Base-by-base conservation (phyloP, 2,329 filamentous ascomycete species). In the Penicillium rolfsii region DNA sequence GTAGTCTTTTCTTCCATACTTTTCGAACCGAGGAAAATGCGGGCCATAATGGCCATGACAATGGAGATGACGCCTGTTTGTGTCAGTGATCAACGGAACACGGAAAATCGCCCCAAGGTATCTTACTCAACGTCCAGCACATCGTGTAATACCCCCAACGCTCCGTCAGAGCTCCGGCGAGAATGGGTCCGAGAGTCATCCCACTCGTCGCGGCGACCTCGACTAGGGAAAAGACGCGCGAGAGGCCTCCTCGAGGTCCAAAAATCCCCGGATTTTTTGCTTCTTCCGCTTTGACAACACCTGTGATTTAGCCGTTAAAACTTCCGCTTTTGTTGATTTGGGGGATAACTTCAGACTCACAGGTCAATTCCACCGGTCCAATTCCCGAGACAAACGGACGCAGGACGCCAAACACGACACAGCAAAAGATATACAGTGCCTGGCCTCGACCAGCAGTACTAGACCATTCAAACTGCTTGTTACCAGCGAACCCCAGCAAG, bases 331-430 rank as follows among this genome's bases (percentile, higher is more conserved):
- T 24, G 0, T 8, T 12, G 7, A n/a, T 19, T 28, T 49, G 43
- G 8, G 16, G n/a, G 8, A 46, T 22, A 5, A 12, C 9, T 4
- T 12, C 14, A 33, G n/a, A 70, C 69, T 62, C 55, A 73, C 72
- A 59, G 16, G 69, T 70, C 40, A 72, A 60, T 52, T 74, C 70
- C 16, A 73, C 53, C 7, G 64, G 60, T 2, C 70, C 72, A 19
- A 67, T 64, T 2, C 72, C 71, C 12, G 67, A 64, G 8, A 68
- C 62, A 12, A 73, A 48, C 22, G 64, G 64, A n/a, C 63, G 58
- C 4, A 64, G 48, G 22, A 65, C 58, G 3, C 68, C 68, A 6
- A 70, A 49, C 0, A 67, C 40, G 4, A 65, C 55, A 3, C 62
- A 22, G 11, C 65, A 62, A 12, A 64, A 71, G 2, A 71, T 64